A percentile compares a stretch with the other conserved stretches of the same genome.
These are phyloP conservation scores for Breynia disticha DNA, from an alignment of 441 rosid species.

Conservation along the genomic window DNA sequence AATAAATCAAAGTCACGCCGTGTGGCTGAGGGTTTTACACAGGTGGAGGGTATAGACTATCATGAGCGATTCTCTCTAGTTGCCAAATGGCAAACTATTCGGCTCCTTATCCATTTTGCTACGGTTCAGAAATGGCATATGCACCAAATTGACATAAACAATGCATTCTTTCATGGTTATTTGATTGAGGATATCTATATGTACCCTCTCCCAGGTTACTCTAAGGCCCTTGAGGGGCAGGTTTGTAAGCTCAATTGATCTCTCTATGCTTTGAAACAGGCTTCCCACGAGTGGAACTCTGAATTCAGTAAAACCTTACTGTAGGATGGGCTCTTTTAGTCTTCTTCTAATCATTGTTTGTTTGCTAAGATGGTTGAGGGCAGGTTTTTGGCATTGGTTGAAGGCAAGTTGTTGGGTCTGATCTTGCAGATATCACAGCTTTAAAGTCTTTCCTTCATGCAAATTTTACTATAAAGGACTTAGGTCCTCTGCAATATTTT, in stretches of 20 bases:
- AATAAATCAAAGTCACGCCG: too few relatives aligned
- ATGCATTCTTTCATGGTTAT: too few relatives aligned
- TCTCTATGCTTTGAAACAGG: conserved; percentile 2
- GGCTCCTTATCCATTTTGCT: too few relatives aligned
- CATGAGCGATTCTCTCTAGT: too few relatives aligned
- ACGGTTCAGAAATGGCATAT: too few relatives aligned
- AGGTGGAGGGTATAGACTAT: too few relatives aligned
- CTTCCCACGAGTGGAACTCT: neutral
- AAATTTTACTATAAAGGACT: neutral
- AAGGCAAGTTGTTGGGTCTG: neutral
- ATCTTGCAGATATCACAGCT: neutral
- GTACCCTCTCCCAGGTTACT: neutral
- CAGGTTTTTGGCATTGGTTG: neutral
- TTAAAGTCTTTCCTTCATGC: neutral
- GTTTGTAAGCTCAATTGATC: neutral
- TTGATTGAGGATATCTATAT: neutral
- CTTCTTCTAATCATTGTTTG: too few relatives aligned
- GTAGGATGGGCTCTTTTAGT: too few relatives aligned
- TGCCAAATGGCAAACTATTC: too few relatives aligned
- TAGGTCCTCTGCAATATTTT: neutral
- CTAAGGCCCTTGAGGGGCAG: too few relatives aligned
- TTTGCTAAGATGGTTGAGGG: neutral
- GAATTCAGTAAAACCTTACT: neutral
- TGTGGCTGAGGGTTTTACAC: too few relatives aligned
- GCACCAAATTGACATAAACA: too few relatives aligned